Base-by-base conservation (phyloP, 1,139 yeast genomes). In the Scheffersomyces cryptocercus region DNA sequence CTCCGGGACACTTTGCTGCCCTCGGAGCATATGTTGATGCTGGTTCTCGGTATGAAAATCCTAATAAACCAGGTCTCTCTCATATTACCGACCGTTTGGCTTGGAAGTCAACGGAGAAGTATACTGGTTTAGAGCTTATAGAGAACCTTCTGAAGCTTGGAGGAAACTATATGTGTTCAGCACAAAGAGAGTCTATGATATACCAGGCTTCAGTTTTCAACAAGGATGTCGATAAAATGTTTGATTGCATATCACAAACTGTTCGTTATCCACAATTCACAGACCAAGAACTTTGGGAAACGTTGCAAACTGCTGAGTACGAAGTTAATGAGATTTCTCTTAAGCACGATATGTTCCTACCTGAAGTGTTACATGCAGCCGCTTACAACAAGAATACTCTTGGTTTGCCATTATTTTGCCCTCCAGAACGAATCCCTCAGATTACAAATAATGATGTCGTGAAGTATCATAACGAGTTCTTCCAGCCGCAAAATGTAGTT, bases 181-280 rank as follows among this genome's bases (percentile, higher is more conserved):
- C 97, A 1, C 88, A 95, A 28, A 77, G 99, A 59, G 99, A 93
- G 62, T 81, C 95, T 4, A 78, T 93, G 72, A 82, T 93, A 70
- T 93, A 93, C 64, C 98, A 93, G 64, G 96, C 97, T 2, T 85
- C 96, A 1, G 96, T 90, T 1, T 93, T 93, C 73, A 90, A 91
- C 61, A 79, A 69, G 42, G 97, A 91, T 59, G 84, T 86, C n/a
- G 95, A 83, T 37, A 72, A 75, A 51, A 90, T 95, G 96, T 81
- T 88, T 53, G 79, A 79, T 37, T 72, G 89, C 41, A 73, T 93
- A 54, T 72, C 89, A n/a, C 95, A 90, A 54, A 88, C 97, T 0
- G 84, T 91, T 8, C 69, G 84, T 16, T 72, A 71, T 45, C 99
- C 99, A 4, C 64, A 62, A 35, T 68, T 90, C 39, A 74, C 87